Base-by-base conservation (phyloP, 345 rosid species). In the Dimocarpus longan region DNA sequence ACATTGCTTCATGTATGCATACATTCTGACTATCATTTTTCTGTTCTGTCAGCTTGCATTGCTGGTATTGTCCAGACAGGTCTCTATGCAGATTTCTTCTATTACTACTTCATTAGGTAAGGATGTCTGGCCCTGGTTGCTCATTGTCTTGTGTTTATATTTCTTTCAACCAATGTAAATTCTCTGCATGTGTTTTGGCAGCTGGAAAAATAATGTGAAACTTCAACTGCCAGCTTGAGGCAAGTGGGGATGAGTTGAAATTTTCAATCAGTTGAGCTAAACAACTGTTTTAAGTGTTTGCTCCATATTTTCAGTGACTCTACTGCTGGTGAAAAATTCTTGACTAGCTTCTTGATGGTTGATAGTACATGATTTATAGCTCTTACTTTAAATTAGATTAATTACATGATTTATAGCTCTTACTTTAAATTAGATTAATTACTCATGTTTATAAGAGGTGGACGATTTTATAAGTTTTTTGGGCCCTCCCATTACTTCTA, bases 151-250 rank as follows among this genome's bases (percentile, higher is more conserved):
- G 37, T 28, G 6, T 5, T 1, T 1, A 46, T 8, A 32, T 19
- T 43, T 19, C 15, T 52, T 37, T 9, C 28, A 32, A 60, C 54
- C 19, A 26, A 24, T 56, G 4, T 78, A 21, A 57, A 18, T 66
- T 43, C 63, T 37, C 12, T 21, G 54, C 6, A 68, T 76, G 73
- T 16, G n/a, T 48, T 63, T 50, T 50, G 59, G 65, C 91, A 95
- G 98, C 86, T 95, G 98, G 98, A 95, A 90, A 84, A 92, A 93
- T 82, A 95, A 92, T 75, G 87, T 91, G 21, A 95, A 90, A 88
- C 94, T 95, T 83, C 91, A 95, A 88, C 91, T 95, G 71, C 98
- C 98, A 73, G 97, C 97, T 81, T 95, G 86, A 93, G 74, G 71
- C 77, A 65, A 79, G 40, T 22, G 9, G 39, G 11, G 6, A 21